Base-by-base conservation (phyloP, 2,329 filamentous ascomycete genomes). In the Seiridium cupressi region DNA sequence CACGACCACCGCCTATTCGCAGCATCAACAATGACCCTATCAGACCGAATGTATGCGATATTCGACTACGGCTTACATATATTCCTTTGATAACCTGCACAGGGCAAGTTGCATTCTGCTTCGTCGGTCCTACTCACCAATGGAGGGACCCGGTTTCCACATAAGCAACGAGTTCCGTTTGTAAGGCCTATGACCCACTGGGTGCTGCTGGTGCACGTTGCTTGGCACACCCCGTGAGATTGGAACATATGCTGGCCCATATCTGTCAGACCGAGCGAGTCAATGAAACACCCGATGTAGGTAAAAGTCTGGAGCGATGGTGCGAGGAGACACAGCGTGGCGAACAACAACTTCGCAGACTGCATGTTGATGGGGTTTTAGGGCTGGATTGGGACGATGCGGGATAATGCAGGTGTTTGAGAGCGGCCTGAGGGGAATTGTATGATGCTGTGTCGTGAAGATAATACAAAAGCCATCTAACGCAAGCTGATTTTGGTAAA, bases 131-230 rank as follows among this genome's bases (percentile, higher is more conserved):
- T 7, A 6, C 42, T 59, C 4, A 40, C 32, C 32, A 32, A 13
- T 4, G 62, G 58, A 32, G 65, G 66, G 5, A 60, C 13, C 7
- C 31, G 6, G 26, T 40, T 9, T 48, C 65, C 62, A 56, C 67
- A 69, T 3, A 67, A 58, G 53, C 67, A 69, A 13, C 57, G 48
- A 10, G 62, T 65, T 7, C 61, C 55, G 31, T 69, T 69, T 11
- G 62, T 59, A 13, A 66, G 32, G 7, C 54, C 65, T 1, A 61
- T 13, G 7, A 64, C 59, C 26, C 60, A 59, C 1, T 55, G 42
- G 18, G 56, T n/a, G 7, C 40, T 32, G n/a, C 3, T 4, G 4
- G 1, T 2, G 44, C 65, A 67, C 6, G 3, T 51, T 2, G 5
- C 1, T 11, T 7, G 8, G 18, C 66, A 67, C 3, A 36, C 10